Percentiles rank a stretch among this genome's conserved stretches.
phyloP scores from a whole-genome alignment of 805 yeast genomes.

The Metschnikowia kofuensis region DNA sequence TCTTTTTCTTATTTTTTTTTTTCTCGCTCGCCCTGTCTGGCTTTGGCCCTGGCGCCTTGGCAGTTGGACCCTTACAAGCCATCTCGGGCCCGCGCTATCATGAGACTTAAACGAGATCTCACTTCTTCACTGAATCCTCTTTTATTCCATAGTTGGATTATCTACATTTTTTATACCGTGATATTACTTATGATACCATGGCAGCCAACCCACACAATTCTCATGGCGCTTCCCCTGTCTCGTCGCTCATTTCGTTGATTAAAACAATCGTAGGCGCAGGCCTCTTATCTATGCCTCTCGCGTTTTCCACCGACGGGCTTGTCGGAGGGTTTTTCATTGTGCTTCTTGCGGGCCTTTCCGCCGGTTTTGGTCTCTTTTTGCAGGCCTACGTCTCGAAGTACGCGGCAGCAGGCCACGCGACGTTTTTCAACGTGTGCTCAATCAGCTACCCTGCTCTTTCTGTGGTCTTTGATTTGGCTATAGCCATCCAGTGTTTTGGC shows the following conservation, averaged over 20 bases:
- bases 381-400: slow-evolving; percentile 58
- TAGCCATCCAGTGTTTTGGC: slow-evolving; percentile 77
- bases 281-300: slow-evolving; percentile 71
- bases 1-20: no score
- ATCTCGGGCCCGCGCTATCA: no score
- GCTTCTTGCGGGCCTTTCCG: slow-evolving; percentile 58
- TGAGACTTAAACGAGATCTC: no score
- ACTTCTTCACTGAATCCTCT: no score
- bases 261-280: slow-evolving; percentile 85
- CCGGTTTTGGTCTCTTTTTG: slow-evolving; percentile 64
- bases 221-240: slow-evolving; percentile 45
- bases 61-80: no score
- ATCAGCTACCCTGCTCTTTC: slow-evolving; percentile 67
- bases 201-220: not conserved
- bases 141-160: no score
- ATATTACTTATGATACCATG: not conserved
- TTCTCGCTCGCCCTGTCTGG: no score
- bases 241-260: slow-evolving; percentile 63
- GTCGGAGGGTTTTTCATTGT: slow-evolving; percentile 54
- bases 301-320: slow-evolving; percentile 66
- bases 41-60: no score
- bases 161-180: no score
- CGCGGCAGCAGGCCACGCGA: slow-evolving; percentile 58
- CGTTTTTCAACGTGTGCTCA: slow-evolving; percentile 64
- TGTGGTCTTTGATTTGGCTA: slow-evolving; percentile 67